Evolutionary conservation across 2,329 filamentous ascomycete species (phyloP).

Genomic region (Hypomyces rosellus): DNA sequence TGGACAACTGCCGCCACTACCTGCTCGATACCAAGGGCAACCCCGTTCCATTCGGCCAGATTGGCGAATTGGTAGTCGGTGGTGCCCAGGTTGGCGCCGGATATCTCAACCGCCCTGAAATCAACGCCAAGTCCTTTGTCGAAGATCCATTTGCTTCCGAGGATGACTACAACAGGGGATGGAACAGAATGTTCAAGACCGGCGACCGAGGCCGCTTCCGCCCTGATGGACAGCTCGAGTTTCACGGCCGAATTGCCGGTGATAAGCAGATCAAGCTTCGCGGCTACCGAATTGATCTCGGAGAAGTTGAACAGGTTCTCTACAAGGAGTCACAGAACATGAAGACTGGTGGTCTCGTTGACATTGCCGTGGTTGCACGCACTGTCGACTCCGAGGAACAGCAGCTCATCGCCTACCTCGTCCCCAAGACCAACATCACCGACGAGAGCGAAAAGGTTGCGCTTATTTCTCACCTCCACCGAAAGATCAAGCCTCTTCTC

Average conservation of each 20-base stretch:
- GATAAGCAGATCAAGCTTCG: conserved; percentile 33
- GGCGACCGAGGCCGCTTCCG: conserved; percentile 36
- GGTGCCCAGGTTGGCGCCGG: conserved; percentile 36
- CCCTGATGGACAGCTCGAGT: conserved; percentile 29
- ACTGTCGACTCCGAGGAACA: conserved; percentile 16
- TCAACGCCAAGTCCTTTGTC: conserved; percentile 45
- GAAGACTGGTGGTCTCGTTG: conserved; percentile 11
- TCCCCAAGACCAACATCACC: conserved; percentile 13
- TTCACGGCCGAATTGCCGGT: conserved; percentile 30
- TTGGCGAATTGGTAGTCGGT: conserved; percentile 37
- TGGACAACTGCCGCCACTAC: conserved; percentile 30
- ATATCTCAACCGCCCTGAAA: conserved; percentile 31
- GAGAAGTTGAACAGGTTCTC: conserved; percentile 28
- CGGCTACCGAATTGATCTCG: conserved; percentile 32
- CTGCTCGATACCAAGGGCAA: conserved; percentile 30
- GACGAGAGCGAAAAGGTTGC: conserved; percentile 10
- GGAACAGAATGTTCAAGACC: conserved; percentile 35
- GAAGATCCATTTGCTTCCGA: conserved; percentile 17
- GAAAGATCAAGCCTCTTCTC: conserved; percentile 16
- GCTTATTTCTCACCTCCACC: conserved; percentile 15
- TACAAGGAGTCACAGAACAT: conserved; percentile 16
- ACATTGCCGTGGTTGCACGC: conserved; percentile 18
- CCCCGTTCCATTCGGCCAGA: conserved; percentile 31
- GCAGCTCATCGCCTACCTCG: conserved; percentile 19
- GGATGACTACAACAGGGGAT: conserved; percentile 17